phyloP scores from a whole-genome alignment of 1,139 yeast species.

The Yamadazyma atmosphaerica region DNA sequence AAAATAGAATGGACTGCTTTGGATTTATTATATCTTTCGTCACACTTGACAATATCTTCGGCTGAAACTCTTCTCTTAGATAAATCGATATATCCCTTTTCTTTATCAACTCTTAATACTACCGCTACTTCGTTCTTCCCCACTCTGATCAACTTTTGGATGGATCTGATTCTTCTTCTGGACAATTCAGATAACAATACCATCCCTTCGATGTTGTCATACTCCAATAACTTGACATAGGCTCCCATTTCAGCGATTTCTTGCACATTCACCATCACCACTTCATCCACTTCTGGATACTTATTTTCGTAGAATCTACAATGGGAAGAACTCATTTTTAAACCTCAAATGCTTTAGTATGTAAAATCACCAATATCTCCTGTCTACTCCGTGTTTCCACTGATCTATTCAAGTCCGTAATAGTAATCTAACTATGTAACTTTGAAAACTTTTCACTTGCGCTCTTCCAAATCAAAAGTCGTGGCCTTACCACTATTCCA shows the following conservation, averaged over 20 bases:
- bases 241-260: slow-evolving; percentile 99
- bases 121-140: slow-evolving; percentile 99
- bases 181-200: slow-evolving; percentile 92
- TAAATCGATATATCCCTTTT: slow-evolving; percentile 95
- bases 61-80: slow-evolving; percentile 98
- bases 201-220: slow-evolving; percentile 99
- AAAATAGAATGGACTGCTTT: slow-evolving; percentile 96
- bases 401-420: no score
- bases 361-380: background rate
- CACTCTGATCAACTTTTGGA: slow-evolving; percentile 95
- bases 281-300: slow-evolving; percentile 98
- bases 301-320: slow-evolving; percentile 98
- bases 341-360: no score
- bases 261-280: slow-evolving; percentile 97
- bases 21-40: slow-evolving; percentile 94
- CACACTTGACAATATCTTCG: slow-evolving; percentile 96
- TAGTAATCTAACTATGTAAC: no score
- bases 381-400: no score
- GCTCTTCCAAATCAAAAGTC: no score
- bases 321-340: slow-evolving; percentile 85
- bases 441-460: background rate
- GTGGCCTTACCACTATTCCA: no score
- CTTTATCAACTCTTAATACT: slow-evolving; percentile 98
- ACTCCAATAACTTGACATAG: slow-evolving; percentile 90
- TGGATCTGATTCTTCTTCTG: slow-evolving; percentile 97